These are phyloP conservation scores for Epichloe bromicola DNA, from an alignment of 2,329 filamentous ascomycete species.

Conservation along the genomic window DNA sequence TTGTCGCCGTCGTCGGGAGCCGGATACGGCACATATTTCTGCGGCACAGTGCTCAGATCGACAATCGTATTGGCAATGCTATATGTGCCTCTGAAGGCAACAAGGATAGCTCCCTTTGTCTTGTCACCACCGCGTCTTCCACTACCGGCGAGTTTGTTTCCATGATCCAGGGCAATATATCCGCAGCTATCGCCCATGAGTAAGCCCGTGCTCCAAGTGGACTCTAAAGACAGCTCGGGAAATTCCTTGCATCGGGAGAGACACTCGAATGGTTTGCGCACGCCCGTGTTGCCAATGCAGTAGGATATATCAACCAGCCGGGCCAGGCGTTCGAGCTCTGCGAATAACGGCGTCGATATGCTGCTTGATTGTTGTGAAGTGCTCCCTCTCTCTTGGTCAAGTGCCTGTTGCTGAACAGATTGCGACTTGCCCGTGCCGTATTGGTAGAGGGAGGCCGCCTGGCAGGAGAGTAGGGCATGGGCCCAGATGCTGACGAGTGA, in stretches of 20 bases:
- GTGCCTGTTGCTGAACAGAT: not conserved
- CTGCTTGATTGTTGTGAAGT: not conserved
- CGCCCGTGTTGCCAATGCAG: constrained; percentile 76
- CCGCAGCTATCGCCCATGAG: constrained; percentile 85
- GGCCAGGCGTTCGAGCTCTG: constrained; percentile 74
- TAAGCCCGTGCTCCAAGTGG: constrained; percentile 81
- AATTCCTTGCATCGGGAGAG: constrained; percentile 78
- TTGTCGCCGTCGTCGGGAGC: constrained; percentile 32
- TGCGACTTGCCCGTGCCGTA: not conserved
- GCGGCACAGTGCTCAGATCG: constrained; percentile 78
- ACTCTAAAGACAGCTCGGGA: constrained; percentile 61
- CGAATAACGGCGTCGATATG: constrained; percentile 55
- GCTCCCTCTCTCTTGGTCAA: not conserved
- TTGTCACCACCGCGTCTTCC: constrained; percentile 8
- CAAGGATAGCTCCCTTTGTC: constrained; percentile 43
- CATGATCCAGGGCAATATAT: constrained; percentile 79
- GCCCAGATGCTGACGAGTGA: not conserved
- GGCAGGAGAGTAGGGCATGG: not conserved
- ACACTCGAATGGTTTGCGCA: constrained; percentile 73
- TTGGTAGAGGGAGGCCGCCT: not conserved
- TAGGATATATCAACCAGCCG: constrained; percentile 89
- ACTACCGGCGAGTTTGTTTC: constrained; percentile 5
- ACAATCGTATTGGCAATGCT: constrained; percentile 83
- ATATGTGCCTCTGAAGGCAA: constrained; percentile 91
- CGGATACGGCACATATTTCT: constrained; percentile 83